phyloP scores from a whole-genome alignment of 768 basidiomycete genomes.

The Termitomyces sp. region DNA sequence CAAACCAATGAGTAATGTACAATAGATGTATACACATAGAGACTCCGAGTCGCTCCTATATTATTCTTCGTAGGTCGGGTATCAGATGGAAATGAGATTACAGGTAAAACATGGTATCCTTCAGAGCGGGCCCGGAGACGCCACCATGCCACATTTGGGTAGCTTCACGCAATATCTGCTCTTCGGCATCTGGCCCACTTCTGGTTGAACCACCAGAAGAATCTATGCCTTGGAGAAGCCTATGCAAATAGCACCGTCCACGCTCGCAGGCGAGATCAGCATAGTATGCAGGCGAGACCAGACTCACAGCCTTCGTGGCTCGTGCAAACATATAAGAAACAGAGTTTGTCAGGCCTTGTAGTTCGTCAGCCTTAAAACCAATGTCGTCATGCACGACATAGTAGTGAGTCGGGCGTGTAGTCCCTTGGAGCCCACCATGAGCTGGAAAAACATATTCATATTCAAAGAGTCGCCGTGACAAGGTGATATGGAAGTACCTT shows the following conservation, averaged over 20 bases:
- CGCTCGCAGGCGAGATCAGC: constrained; percentile 67
- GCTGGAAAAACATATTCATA: constrained; percentile 32
- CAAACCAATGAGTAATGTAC: neutral
- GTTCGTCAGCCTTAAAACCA: constrained; percentile 60
- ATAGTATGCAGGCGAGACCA: constrained; percentile 81
- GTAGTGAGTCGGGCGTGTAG: constrained; percentile 76
- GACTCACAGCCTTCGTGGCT: constrained; percentile 83
- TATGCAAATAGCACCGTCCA: constrained; percentile 74
- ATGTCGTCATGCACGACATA: constrained; percentile 82
- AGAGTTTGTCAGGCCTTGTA: constrained; percentile 70
- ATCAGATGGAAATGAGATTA: neutral
- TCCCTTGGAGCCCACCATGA: constrained; percentile 74
- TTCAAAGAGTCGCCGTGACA: neutral
- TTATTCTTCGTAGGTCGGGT: neutral
- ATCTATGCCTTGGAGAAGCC: constrained; percentile 56
- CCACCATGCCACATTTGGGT: constrained; percentile 19
- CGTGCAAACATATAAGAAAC: constrained; percentile 81
- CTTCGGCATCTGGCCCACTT: constrained; percentile 46
- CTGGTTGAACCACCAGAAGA: constrained; percentile 31
- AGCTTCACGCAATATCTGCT: constrained; percentile 56
- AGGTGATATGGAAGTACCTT: constrained; percentile 38
- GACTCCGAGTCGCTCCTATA: neutral
- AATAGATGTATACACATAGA: neutral
- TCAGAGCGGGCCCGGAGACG: neutral
- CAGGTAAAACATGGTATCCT: constrained; percentile 9